Evolutionary conservation across 805 yeast genomes (phyloP), one percentile per base, ranked within the genome.

Genomic region (Candida sakaeoensis): DNA sequence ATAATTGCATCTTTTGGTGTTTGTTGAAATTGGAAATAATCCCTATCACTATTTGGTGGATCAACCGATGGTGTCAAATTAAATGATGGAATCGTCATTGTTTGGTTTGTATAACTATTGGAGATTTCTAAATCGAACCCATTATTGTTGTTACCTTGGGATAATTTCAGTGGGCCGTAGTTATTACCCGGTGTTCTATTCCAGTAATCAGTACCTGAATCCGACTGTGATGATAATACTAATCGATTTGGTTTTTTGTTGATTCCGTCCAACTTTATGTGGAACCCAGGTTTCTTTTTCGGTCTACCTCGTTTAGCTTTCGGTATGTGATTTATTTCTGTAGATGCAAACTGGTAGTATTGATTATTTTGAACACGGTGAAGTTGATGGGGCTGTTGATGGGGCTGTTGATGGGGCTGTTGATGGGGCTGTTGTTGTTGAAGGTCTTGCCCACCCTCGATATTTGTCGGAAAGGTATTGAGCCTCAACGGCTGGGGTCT

Each of bases 51-150:
- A 17, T 54, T 57, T 2, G 68, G 68, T 0, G 66, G 65, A 27
- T 55, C 55, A 61, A 61, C 57, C 5, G 53, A 47, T 3, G 67
- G 68, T 2, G 68, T 63, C 10, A 61, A 43, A 33, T 50, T 52
- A 29, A 40, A 33, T 22, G 44, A 31, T 8, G 41, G 39, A 16
- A 44, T 37, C 17, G 13, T 15, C 16, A 36, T 17, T 2, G 29
- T 21, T 10, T 24, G 33, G 3, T 33, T 36, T 15, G 15, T 21
- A 19, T 36, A 37, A 34, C 37, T 36, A 17, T 37, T 25, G 4
- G 33, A 13, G 3, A 39, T 16, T 35, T 39, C 37, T 4, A 44
- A 35, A 18, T 44, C 45, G 7, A 36, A 25, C 2, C 28, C 40
- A 8, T n/a, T n/a, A 8, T 33, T 19, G 16, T 35, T 21, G 14